These are phyloP conservation scores for Eustoma russellianum DNA, from an alignment of 257 asterid species.

Conservation along the genomic window DNA sequence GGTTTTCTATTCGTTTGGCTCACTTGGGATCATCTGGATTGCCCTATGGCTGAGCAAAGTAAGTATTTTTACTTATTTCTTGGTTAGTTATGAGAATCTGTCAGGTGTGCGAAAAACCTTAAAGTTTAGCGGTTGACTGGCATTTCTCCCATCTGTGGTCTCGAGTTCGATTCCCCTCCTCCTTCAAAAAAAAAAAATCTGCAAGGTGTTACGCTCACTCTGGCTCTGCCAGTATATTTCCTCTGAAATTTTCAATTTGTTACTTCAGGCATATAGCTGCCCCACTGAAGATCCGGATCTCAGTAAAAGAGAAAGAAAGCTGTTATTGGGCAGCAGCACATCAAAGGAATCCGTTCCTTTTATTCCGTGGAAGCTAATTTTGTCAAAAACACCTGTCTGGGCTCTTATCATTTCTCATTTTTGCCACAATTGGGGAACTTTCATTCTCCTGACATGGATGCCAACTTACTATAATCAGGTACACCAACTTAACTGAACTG, in stretches of 20 bases:
- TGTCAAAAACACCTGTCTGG: constrained; percentile 93
- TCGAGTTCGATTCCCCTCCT: too few relatives aligned
- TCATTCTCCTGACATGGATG: constrained; percentile 97
- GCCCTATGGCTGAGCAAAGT: constrained; percentile 90
- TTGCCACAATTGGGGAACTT: constrained; percentile 99
- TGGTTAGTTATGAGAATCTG: too few relatives aligned
- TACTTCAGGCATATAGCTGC: constrained; percentile 75
- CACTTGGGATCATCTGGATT: constrained; percentile 91
- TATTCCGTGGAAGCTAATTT: constrained; percentile 88
- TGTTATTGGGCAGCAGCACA: constrained; percentile 53
- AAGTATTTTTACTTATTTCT: constrained; percentile 24
- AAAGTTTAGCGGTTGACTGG: too few relatives aligned
- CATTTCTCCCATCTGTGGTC: too few relatives aligned
- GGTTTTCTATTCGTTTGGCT: constrained; percentile 87
- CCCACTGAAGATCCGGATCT: constrained; percentile 74
- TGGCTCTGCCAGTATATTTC: not conserved
- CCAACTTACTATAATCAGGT: constrained; percentile 97
- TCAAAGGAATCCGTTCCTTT: constrained; percentile 63
- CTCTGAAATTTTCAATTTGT: constrained; percentile 4
- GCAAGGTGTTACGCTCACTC: too few relatives aligned
- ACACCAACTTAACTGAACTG: too few relatives aligned
- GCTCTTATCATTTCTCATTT: constrained; percentile 97
- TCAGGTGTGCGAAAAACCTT: too few relatives aligned
- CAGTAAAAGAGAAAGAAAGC: constrained; percentile 49
- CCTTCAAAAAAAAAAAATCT: too few relatives aligned